A percentile compares a stretch with the other conserved stretches of the same genome.
Conservation (phyloP, 139 green algal genomes). For the Tetradesmus obliquus region DNA sequence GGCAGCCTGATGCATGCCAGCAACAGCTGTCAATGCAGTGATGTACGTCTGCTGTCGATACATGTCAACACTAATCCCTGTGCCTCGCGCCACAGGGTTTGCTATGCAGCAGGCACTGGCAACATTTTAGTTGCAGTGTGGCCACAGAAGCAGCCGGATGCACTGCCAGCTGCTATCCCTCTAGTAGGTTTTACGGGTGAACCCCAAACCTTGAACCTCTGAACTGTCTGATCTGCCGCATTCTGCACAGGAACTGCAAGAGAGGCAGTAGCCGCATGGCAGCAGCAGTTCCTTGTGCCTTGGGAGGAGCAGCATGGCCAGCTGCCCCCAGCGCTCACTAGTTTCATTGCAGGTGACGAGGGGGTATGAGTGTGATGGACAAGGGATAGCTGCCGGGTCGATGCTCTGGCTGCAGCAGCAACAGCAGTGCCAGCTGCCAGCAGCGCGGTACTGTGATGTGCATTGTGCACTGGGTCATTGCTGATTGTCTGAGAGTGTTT, state of each 20-base stretch:
- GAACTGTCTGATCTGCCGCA: background rate
- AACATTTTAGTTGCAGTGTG: background rate
- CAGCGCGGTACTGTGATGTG: background rate
- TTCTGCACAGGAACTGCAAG: background rate
- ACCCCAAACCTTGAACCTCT: background rate
- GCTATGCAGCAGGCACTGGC: background rate
- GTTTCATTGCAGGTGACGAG: background rate
- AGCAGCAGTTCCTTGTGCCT: background rate
- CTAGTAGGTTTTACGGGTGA: background rate
- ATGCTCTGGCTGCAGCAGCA: slow-evolving; percentile 17
- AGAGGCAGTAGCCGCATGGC: background rate
- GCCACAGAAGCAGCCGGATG: background rate
- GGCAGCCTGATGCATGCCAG: background rate
- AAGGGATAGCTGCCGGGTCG: too few species aligned
- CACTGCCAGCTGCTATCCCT: background rate
- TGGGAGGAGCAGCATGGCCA: background rate
- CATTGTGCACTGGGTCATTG: background rate
- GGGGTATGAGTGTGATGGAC: background rate
- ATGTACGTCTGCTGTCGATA: background rate
- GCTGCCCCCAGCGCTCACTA: background rate
- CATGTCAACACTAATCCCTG: too few species aligned
- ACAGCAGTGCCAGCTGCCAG: background rate
- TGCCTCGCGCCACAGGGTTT: background rate
- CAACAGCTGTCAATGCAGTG: background rate
- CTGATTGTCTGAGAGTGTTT: background rate